Conservation (phyloP, 164 flowering plant species). For the Magnolia officinalis region DNA sequence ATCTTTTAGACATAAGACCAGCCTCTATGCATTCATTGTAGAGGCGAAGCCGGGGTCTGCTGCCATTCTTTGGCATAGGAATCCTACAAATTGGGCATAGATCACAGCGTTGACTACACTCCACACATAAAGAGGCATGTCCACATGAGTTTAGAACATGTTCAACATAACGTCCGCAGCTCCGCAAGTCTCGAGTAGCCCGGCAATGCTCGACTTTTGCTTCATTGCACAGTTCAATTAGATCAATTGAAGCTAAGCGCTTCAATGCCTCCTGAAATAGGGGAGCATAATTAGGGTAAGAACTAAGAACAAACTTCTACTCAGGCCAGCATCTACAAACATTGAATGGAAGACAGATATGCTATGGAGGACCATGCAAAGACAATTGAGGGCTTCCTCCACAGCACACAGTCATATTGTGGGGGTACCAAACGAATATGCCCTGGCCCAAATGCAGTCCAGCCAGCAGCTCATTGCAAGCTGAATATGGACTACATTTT, state of each 20-base stretch:
- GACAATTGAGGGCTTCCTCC: too few relatives aligned
- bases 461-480: too few relatives aligned
- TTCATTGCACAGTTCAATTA: conserved; percentile 79
- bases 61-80: conserved; percentile 51
- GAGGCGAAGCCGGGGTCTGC: conserved; percentile 55
- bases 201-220: conserved; percentile 91
- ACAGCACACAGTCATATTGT: too few relatives aligned
- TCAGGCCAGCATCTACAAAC: background rate
- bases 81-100: conserved; percentile 85
- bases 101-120: conserved; percentile 88
- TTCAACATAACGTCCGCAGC: conserved; percentile 83
- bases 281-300: conserved; percentile 6
- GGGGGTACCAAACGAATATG: background rate
- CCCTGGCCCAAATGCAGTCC: background rate
- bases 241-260: conserved; percentile 78
- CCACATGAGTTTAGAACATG: conserved; percentile 70
- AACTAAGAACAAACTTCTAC: background rate
- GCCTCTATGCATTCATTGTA: conserved; percentile 83
- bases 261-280: conserved; percentile 66
- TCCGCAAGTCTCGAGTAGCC: conserved; percentile 86
- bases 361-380: background rate
- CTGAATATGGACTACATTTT: too few relatives aligned
- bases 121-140: conserved; percentile 89
- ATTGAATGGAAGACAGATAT: background rate
- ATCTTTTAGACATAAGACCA: conserved; percentile 70